These are phyloP conservation scores for Penicillium frequentans DNA, from an alignment of 2,329 filamentous ascomycete species.

Conservation along the genomic window DNA sequence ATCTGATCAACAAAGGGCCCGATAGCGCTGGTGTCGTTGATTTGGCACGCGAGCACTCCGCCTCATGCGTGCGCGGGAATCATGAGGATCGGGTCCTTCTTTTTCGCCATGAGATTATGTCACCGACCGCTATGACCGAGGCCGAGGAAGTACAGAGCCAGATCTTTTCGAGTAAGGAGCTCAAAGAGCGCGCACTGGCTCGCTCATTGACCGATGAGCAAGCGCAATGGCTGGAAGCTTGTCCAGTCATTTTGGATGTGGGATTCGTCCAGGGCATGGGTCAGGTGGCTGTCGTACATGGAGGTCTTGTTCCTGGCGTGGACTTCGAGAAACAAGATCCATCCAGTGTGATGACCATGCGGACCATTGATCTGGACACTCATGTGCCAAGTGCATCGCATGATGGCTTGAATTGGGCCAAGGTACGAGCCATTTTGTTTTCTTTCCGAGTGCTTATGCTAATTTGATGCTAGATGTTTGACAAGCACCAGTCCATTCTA, in stretches of 20 bases:
- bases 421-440: slow-evolving; percentile 36
- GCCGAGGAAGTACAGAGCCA: slow-evolving; percentile 26
- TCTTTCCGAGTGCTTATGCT: slow-evolving; percentile 3
- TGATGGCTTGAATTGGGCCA: slow-evolving; percentile 66
- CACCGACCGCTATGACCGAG: slow-evolving; percentile 18
- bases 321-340: slow-evolving; percentile 71
- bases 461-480: slow-evolving; percentile 47
- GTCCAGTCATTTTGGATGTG: slow-evolving; percentile 75
- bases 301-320: slow-evolving; percentile 76
- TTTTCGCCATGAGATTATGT: slow-evolving; percentile 52
- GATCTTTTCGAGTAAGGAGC: slow-evolving; percentile 31
- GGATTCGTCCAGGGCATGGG: slow-evolving; percentile 62
- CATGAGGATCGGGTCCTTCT: slow-evolving; percentile 86
- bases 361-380: slow-evolving; percentile 67
- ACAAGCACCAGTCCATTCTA: slow-evolving; percentile 45
- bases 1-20: slow-evolving; percentile 83
- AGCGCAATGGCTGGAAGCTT: slow-evolving; percentile 65
- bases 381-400: slow-evolving; percentile 56
- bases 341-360: slow-evolving; percentile 88
- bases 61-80: slow-evolving; percentile 85
- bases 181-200: slow-evolving; percentile 52
- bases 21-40: slow-evolving; percentile 77
- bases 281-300: slow-evolving; percentile 77
- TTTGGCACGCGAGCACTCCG: slow-evolving; percentile 69
- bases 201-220: slow-evolving; percentile 61